Percentiles rank a stretch among this genome's conserved stretches.
Conservation (phyloP, 2,329 filamentous ascomycete genomes). For the Cyclaneusma minus region DNA sequence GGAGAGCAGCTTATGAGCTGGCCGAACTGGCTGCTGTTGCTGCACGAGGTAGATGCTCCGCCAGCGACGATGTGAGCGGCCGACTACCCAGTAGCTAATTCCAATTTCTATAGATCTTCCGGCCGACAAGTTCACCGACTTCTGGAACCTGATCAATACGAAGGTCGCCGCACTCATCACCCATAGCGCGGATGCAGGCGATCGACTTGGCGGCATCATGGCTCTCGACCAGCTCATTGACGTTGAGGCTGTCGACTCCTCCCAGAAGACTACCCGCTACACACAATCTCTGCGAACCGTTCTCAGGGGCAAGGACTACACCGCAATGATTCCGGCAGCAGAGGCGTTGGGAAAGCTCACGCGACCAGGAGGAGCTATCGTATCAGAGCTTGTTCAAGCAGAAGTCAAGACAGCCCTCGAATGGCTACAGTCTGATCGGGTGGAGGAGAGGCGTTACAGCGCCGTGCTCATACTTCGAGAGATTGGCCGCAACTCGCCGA, state of each 20-base stretch:
- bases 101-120: conserved; percentile 46
- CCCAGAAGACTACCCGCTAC: conserved; percentile 87
- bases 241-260: conserved; percentile 88
- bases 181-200: conserved; percentile 71
- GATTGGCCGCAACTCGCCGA: conserved; percentile 82
- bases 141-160: conserved; percentile 50
- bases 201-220: conserved; percentile 82
- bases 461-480: conserved; percentile 85
- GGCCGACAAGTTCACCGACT: conserved; percentile 61
- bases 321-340: conserved; percentile 80
- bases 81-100: conserved; percentile 1
- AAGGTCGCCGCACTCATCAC: conserved; percentile 61
- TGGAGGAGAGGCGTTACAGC: conserved; percentile 86
- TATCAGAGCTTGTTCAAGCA: conserved; percentile 88
- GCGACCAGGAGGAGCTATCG: conserved; percentile 80
- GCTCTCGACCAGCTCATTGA: conserved; percentile 88
- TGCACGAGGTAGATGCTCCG: conserved; percentile 15
- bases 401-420: conserved; percentile 94
- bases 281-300: conserved; percentile 79
- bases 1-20: conserved; percentile 17
- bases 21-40: conserved; percentile 18
- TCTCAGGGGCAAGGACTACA: conserved; percentile 78
- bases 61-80: not conserved
- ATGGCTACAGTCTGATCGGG: conserved; percentile 88
- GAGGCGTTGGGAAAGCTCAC: conserved; percentile 81